Evolutionary conservation across 1,139 yeast genomes (phyloP).

Genomic region (Nadsonia starkeyi-henricii): DNA sequence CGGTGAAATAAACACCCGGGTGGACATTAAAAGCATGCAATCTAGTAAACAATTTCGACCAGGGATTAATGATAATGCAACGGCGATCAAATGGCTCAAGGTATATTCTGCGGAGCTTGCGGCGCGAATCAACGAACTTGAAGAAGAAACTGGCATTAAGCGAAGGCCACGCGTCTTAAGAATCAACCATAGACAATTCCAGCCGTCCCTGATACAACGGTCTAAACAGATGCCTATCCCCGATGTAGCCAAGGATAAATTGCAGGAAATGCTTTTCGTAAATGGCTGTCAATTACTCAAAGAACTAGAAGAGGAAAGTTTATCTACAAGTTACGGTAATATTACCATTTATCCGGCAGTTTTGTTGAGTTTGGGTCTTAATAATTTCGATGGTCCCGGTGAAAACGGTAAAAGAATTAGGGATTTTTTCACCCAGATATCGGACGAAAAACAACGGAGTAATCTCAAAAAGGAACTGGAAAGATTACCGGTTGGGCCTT

Average conservation of each 20-base stretch:
- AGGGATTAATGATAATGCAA: slow-evolving; percentile 35
- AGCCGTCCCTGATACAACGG: slow-evolving; percentile 10
- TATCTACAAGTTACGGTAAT: neutral
- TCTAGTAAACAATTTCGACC: slow-evolving; percentile 64
- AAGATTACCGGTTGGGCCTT: neutral
- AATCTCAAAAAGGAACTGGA: neutral
- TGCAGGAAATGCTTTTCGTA: slow-evolving; percentile 14
- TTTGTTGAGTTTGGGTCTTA: slow-evolving; percentile 7
- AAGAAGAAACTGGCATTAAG: slow-evolving; percentile 31
- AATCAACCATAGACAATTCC: slow-evolving; percentile 14
- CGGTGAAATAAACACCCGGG: slow-evolving; percentile 40
- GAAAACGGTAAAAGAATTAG: slow-evolving; percentile 2
- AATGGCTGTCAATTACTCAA: slow-evolving; percentile 18
- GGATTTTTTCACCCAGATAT: slow-evolving; percentile 5
- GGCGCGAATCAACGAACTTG: slow-evolving; percentile 58
- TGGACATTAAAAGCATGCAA: slow-evolving; percentile 73
- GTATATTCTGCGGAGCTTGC: slow-evolving; percentile 73
- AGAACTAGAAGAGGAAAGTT: slow-evolving; percentile 13
- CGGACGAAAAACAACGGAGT: neutral
- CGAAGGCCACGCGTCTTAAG: slow-evolving; percentile 26
- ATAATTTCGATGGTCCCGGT: slow-evolving; percentile 7
- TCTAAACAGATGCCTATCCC: slow-evolving; percentile 6
- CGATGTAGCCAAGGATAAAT: slow-evolving; percentile 8
- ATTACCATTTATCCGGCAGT: slow-evolving; percentile 6
- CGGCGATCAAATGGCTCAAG: slow-evolving; percentile 54